Percentiles rank a stretch among this genome's conserved stretches.
These are phyloP conservation scores for Chaetomium sp. DNA, from an alignment of 2,329 filamentous ascomycete species.

Conservation along the genomic window DNA sequence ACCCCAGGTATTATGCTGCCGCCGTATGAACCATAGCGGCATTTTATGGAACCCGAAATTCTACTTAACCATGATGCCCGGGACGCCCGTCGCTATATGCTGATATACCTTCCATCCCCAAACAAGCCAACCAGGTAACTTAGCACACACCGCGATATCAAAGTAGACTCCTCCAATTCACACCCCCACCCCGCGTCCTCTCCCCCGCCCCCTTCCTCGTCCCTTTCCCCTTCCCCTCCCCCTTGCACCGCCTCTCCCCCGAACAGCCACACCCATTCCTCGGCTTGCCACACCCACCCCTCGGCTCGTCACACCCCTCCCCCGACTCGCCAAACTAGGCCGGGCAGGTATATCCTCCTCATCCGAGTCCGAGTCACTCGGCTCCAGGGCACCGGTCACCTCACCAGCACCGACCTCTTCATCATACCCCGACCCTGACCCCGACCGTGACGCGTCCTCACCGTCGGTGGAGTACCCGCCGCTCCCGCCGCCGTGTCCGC, in stretches of 20 bases:
- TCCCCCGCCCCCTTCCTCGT: constrained; percentile 14
- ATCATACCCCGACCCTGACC: not conserved
- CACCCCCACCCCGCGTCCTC: not conserved
- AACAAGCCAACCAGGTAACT: not conserved
- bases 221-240: constrained; percentile 8
- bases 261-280: constrained; percentile 15
- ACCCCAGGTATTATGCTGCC: not conserved
- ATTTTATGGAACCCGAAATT: not conserved
- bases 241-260: constrained; percentile 23
- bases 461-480: constrained; percentile 11
- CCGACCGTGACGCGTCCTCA: constrained; percentile 1
- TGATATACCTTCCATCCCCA: not conserved
- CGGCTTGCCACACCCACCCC: constrained; percentile 13
- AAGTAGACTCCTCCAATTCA: not conserved
- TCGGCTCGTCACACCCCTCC: constrained; percentile 11
- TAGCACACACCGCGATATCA: not conserved
- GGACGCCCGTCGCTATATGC: not conserved
- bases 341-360: constrained; percentile 35
- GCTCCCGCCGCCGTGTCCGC: not conserved
- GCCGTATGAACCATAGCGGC: not conserved
- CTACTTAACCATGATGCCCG: not conserved
- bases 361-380: constrained; percentile 30
- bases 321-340: not conserved
- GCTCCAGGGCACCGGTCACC: constrained; percentile 20
- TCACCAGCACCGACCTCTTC: not conserved